Base-by-base conservation (phyloP, 106 monocot species). In the Xerophyta viscosa region DNA sequence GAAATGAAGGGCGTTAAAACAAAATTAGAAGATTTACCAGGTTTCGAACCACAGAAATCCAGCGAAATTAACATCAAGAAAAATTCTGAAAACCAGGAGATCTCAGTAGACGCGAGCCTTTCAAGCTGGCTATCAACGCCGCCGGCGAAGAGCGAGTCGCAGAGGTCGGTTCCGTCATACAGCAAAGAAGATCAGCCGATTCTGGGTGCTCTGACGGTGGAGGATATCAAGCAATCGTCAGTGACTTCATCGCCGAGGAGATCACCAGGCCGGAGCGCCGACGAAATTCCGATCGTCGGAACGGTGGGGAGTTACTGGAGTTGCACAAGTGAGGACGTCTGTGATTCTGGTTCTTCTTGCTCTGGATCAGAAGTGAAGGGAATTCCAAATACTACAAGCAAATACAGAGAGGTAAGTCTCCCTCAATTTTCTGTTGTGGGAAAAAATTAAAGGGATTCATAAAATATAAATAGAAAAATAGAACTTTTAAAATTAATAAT, bases 241-340 rank as follows among this genome's bases (percentile, higher is more conserved):
- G 66, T 62, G 14, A 72, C 73, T 6, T 65, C 78, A 6, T 82
- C 82, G 22, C 81, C 85, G 0, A 75, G 78, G 37, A 71, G 64
- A 62, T 86, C 86, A 6, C 82, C 82, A 0, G 75, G 65, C 20
- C 68, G 56, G 27, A 78, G 68, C 65, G 74, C 72, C 21, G 91
- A 92, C 43, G 91, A 92, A 8, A 76, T 71, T 12, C 86, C 91
- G 13, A 81, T 91, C 2, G 9, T 91, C 52, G 91, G 91, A 14
- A 78, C 77, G 37, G 81, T 91, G 11, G 90, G 84, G 4, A 74
- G 68, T 18, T 91, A 91, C 59, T 91, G 90, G 90, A 84, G 31
- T 20, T 46, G 62, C 29, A 61, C 25, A 15, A 64, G 55, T 25
- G 31, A 54, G 21, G 54, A 48, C 36, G n/a, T n/a, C n/a, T 29